A percentile compares a stretch with the other conserved stretches of the same genome.
Evolutionary conservation across 2,329 filamentous ascomycete genomes (phyloP).

Genomic region (Ceratocystis papillata): DNA sequence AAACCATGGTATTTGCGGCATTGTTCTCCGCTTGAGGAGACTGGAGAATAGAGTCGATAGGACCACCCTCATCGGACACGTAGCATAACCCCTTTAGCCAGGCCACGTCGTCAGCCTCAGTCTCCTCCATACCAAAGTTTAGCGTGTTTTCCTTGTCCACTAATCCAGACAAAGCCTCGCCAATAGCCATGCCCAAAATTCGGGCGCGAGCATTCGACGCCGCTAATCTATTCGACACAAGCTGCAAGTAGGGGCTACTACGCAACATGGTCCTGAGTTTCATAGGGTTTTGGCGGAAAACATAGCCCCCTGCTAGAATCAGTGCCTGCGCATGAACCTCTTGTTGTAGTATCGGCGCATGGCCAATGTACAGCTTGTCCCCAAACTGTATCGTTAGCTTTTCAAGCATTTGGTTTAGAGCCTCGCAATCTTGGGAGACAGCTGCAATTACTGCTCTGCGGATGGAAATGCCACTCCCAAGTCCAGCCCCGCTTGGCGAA

Average conservation of each 20-base stretch:
- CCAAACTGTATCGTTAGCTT: constrained; percentile 65
- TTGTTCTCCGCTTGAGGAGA: constrained; percentile 22
- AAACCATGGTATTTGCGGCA: constrained; percentile 22
- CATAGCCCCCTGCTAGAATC: constrained; percentile 64
- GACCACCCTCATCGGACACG: constrained; percentile 53
- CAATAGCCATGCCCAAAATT: constrained; percentile 80
- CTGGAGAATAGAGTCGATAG: constrained; percentile 41
- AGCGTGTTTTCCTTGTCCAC: constrained; percentile 61
- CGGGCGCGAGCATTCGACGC: constrained; percentile 64
- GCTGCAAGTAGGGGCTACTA: constrained; percentile 61
- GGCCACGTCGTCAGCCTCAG: constrained; percentile 57
- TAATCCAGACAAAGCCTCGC: constrained; percentile 57
- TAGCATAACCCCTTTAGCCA: constrained; percentile 61
- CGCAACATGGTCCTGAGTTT: constrained; percentile 59
- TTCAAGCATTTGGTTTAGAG: constrained; percentile 49
- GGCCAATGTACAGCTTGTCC: constrained; percentile 75
- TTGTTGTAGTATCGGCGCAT: constrained; percentile 75
- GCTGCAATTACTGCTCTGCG: constrained; percentile 54
- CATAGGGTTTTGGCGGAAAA: constrained; percentile 54
- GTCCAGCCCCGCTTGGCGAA: constrained; percentile 51
- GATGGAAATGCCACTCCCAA: constrained; percentile 53
- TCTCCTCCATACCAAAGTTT: constrained; percentile 75
- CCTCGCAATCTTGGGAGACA: constrained; percentile 42
- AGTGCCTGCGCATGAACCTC: constrained; percentile 76
- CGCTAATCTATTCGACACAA: constrained; percentile 74